Base-by-base conservation (phyloP, 208 protist species). In the Crithidia sp. region DNA sequence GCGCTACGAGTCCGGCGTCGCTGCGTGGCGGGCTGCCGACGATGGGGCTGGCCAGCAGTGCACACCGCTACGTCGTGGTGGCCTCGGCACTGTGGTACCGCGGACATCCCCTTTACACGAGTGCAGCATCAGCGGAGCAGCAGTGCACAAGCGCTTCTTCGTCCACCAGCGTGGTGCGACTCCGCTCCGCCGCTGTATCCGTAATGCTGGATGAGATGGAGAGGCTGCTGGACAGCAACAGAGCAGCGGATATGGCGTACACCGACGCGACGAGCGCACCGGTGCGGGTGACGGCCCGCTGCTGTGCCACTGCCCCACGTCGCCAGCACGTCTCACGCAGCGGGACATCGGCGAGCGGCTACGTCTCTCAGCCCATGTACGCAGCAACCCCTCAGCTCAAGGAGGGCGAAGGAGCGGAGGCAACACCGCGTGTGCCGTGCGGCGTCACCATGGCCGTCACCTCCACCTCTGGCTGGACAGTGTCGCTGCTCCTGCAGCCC, bases 391-490 rank as follows among this genome's bases (percentile, higher is more conserved):
- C 28, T 28, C 28, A 28, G 28, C 28, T 2, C 1, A 28, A 28
- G 28, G 28, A 28, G 28, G 28, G 28, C 28, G 28, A 28, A 28
- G 1, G 1, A 28, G 28, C 1, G 28, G 28, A 28, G 28, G 28
- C 28, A 28, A 1, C 37, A 36, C 54, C 50, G 28, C 39, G 10
- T 40, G 39, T 7, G 14, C 63, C 62, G 12, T 53, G 40, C 19
- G 58, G 28, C 7, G 56, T 91, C 28, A 74, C 75, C 7, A 50
- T 87, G 45, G 76, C 79, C 56, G 71, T 88, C 64, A 74, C 76
- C 45, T 82, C 77, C 39, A 61, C 63, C 14, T 56, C 58, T 5
- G 89, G 86, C 2, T 94, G 89, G 89, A 83, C 79, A 13, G 71
- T 94, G 19, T 71, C 78, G 53, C 50, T 90, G 44, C 66, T 74